Percentiles rank a stretch among this genome's conserved stretches.
Evolutionary conservation across 176 grass and related monocot genomes (phyloP).

Genomic region (Carex kokanica): DNA sequence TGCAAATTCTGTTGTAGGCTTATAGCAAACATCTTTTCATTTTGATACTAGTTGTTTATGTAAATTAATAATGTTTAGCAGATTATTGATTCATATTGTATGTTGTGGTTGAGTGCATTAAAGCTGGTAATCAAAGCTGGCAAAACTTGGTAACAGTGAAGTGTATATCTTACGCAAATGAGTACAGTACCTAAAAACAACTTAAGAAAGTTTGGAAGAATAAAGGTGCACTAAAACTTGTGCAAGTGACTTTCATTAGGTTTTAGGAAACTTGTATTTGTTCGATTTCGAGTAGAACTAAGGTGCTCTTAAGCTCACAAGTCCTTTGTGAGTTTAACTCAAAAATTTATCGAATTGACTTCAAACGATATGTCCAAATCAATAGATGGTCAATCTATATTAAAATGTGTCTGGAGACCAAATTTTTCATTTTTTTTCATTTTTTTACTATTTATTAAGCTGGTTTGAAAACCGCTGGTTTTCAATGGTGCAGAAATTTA

Average conservation of each 20-base stretch:
- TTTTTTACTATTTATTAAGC: no score
- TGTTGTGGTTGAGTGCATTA: not conserved
- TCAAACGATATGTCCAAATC: no score
- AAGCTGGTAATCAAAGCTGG: not conserved
- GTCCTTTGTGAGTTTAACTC: no score
- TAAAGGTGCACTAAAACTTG: not conserved
- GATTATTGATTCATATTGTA: not conserved
- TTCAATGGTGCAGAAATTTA: no score
- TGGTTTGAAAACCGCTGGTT: no score
- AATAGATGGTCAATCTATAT: no score
- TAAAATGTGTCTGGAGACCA: no score
- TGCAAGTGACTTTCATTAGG: not conserved
- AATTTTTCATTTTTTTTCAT: no score
- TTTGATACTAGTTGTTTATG: conserved; percentile 1
- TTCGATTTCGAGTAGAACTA: no score
- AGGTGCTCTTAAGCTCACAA: no score
- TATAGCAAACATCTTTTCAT: not conserved
- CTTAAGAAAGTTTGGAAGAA: not conserved
- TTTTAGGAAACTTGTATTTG: not conserved
- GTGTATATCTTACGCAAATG: not conserved
- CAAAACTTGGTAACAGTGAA: not conserved
- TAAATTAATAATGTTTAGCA: not conserved
- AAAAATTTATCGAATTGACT: no score
- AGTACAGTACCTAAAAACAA: no score
- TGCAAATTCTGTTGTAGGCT: conserved; percentile 14